These are phyloP conservation scores for Haplosporangium sp. DNA, from an alignment of 371 early-diverging fungal genomes.

Conservation along the genomic window DNA sequence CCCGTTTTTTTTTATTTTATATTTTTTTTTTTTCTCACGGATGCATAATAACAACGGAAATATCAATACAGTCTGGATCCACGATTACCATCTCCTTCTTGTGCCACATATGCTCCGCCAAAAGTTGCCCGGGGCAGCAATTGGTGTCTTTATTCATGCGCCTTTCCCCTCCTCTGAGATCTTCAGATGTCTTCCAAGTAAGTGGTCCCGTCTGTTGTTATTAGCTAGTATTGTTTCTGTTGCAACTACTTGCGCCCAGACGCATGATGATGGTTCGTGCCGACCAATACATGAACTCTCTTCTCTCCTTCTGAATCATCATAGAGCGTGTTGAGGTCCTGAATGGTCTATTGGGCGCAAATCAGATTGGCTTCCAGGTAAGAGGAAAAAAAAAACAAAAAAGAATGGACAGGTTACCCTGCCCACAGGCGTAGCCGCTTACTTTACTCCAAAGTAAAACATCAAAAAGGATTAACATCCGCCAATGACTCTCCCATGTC, in stretches of 20 bases:
- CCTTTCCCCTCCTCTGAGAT: constrained; percentile 96
- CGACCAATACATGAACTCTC: background rate
- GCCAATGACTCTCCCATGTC: background rate
- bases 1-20: background rate
- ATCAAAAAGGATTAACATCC: too few relatives aligned
- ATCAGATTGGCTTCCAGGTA: constrained; percentile 94
- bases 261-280: background rate
- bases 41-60: constrained; percentile 7
- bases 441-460: too few relatives aligned
- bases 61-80: constrained; percentile 84
- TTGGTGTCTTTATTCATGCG: constrained; percentile 98
- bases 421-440: too few relatives aligned
- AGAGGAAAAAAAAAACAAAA: constrained; percentile 1
- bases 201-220: constrained; percentile 28
- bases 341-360: constrained; percentile 92
- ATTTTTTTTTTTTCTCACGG: constrained; percentile 24
- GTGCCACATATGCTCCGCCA: constrained; percentile 88
- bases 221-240: background rate
- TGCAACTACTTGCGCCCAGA: background rate
- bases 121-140: constrained; percentile 79
- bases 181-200: constrained; percentile 92
- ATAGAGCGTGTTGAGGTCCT: constrained; percentile 90
- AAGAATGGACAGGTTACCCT: too few relatives aligned
- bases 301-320: background rate
- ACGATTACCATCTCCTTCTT: constrained; percentile 97